Percentiles rank a stretch among this genome's conserved stretches.
These are phyloP conservation scores for Paraphaeosphaeria sporulosa DNA, from an alignment of 2,329 filamentous ascomycete species.

Conservation along the genomic window DNA sequence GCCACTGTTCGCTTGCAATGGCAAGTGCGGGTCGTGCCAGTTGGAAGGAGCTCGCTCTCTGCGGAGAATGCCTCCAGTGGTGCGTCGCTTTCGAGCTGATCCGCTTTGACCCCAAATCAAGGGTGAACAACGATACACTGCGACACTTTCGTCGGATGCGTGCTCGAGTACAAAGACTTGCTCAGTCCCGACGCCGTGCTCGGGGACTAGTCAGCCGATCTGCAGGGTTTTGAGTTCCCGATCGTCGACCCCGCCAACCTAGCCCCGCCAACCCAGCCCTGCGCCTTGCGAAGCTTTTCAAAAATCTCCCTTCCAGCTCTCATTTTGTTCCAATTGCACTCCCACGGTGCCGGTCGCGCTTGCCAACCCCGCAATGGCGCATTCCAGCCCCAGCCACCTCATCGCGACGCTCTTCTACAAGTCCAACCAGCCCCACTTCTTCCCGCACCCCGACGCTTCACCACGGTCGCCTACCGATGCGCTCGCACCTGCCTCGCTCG, in stretches of 20 bases:
- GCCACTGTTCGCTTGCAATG: neutral
- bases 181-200: neutral
- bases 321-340: neutral
- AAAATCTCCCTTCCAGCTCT: neutral
- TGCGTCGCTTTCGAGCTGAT: neutral
- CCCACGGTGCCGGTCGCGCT: neutral
- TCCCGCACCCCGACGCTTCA: conserved; percentile 58
- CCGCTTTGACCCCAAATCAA: neutral
- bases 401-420: conserved; percentile 51
- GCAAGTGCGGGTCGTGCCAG: neutral
- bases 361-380: conserved; percentile 11
- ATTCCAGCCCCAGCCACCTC: conserved; percentile 32
- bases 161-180: neutral
- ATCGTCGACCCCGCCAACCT: neutral
- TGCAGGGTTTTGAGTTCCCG: conserved; percentile 2
- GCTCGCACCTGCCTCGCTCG: conserved; percentile 42
- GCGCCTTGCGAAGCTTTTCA: neutral
- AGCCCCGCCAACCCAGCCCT: too few species aligned
- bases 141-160: neutral
- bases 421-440: conserved; percentile 43
- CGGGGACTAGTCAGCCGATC: neutral
- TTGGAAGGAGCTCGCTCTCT: neutral
- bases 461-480: conserved; percentile 42
- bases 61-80: neutral
- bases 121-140: neutral